Percentiles rank a stretch among this genome's conserved stretches.
These are phyloP conservation scores for Groenewaldozyma salmanticensis DNA, from an alignment of 805 yeast genomes.

Conservation along the genomic window DNA sequence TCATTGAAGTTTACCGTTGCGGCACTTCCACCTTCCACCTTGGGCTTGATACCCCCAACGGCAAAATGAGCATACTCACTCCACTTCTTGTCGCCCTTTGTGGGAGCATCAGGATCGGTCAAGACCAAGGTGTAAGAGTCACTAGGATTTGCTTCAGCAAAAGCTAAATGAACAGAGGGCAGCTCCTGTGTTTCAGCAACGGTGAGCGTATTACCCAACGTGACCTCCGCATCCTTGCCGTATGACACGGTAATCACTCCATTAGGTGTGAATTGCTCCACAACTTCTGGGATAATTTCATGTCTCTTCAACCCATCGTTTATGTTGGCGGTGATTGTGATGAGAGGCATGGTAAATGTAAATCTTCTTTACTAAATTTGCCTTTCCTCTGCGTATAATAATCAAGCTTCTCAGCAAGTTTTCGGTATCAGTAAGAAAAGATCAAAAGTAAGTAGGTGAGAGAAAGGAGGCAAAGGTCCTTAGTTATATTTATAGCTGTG, in stretches of 20 bases:
- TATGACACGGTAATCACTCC: slow-evolving; percentile 52
- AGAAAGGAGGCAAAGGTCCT: too few species aligned
- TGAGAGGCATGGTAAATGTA: slow-evolving; percentile 19
- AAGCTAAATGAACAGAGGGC: slow-evolving; percentile 61
- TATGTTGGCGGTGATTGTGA: slow-evolving; percentile 24
- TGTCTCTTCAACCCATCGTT: slow-evolving; percentile 32
- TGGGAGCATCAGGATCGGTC: slow-evolving; percentile 94
- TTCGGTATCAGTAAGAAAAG: not conserved
- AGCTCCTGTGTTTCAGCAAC: slow-evolving; percentile 55
- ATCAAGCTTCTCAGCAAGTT: not conserved
- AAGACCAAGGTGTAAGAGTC: slow-evolving; percentile 64
- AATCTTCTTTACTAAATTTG: not conserved
- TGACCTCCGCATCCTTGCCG: slow-evolving; percentile 50
- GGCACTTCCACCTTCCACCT: slow-evolving; percentile 15
- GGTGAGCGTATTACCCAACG: slow-evolving; percentile 66
- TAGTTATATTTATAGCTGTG: too few species aligned
- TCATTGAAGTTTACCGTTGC: slow-evolving; percentile 13
- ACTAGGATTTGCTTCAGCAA: slow-evolving; percentile 34
- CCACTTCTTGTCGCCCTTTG: slow-evolving; percentile 74
- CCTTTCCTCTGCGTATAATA: not conserved
- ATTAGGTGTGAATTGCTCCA: slow-evolving; percentile 22
- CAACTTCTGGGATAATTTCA: slow-evolving; percentile 36
- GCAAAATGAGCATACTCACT: slow-evolving; percentile 79
- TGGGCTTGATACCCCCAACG: slow-evolving; percentile 29
- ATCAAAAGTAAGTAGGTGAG: too few species aligned